Evolutionary conservation across 768 basidiomycete genomes (phyloP).

Genomic region (Rhizopogon roseolus): DNA sequence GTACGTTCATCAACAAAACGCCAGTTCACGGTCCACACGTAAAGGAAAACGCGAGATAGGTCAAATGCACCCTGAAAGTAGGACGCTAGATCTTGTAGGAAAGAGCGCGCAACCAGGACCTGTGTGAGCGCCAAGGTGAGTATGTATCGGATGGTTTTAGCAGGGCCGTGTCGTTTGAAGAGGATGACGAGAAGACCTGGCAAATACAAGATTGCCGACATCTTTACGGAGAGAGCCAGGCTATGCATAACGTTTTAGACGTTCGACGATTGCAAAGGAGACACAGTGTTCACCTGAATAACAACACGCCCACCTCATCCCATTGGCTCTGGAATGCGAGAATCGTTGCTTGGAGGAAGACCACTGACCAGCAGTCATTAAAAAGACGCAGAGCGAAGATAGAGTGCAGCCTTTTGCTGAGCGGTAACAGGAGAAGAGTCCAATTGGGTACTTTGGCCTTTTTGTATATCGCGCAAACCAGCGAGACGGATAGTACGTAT

Average conservation of each 20-base stretch:
- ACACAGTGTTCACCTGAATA: constrained; percentile 63
- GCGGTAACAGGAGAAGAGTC: constrained; percentile 63
- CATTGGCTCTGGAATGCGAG: constrained; percentile 55
- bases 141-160: constrained; percentile 46
- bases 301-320: constrained; percentile 57
- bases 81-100: constrained; percentile 56
- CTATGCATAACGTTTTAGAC: constrained; percentile 3
- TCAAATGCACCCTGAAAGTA: constrained; percentile 84
- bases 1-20: constrained; percentile 73
- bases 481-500: constrained; percentile 61
- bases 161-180: constrained; percentile 66
- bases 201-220: constrained; percentile 88
- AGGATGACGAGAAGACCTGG: constrained; percentile 83
- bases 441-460: constrained; percentile 65
- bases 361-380: constrained; percentile 88
- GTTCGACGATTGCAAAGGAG: not conserved
- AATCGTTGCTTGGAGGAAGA: constrained; percentile 63
- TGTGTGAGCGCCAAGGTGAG: constrained; percentile 38
- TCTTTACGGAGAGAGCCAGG: constrained; percentile 83
- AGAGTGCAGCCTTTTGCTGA: constrained; percentile 93
- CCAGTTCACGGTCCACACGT: constrained; percentile 99
- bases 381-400: constrained; percentile 89
- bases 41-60: constrained; percentile 82
- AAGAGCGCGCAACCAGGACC: constrained; percentile 61
- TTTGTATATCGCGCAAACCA: constrained; percentile 67